Percentiles rank a stretch among this genome's conserved stretches.
phyloP scores from a whole-genome alignment of 805 yeast genomes.

The Cyberlindnera americana region DNA sequence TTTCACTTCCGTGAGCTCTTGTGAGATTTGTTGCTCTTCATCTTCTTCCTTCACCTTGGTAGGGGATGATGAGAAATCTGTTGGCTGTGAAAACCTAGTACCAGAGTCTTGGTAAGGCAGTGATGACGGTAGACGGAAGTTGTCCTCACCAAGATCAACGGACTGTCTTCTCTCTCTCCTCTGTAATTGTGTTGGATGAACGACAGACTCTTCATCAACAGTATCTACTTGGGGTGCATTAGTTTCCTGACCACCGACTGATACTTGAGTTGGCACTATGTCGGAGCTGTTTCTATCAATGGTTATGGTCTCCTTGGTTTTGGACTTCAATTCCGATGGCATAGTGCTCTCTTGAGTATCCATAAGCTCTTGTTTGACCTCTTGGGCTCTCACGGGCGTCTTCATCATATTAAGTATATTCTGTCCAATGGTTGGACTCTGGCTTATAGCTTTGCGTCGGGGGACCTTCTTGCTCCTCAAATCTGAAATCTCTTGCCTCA shows the following conservation, averaged over 20 bases:
- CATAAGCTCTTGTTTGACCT: background rate
- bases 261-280: constrained; percentile 2
- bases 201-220: background rate
- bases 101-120: constrained; percentile 9
- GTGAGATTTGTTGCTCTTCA: background rate
- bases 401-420: constrained; percentile 6
- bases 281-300: background rate
- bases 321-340: too few relatives aligned
- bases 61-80: constrained; percentile 7
- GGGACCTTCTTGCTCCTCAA: constrained; percentile 2
- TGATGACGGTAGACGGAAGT: constrained; percentile 15
- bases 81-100: constrained; percentile 1
- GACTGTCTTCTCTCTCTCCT: constrained; percentile 8
- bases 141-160: constrained; percentile 14
- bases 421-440: background rate
- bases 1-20: constrained; percentile 7
- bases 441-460: background rate
- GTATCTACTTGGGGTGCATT: background rate
- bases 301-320: too few relatives aligned
- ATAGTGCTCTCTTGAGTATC: too few relatives aligned
- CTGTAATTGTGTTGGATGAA: constrained; percentile 1
- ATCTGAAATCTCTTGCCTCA: constrained; percentile 2
- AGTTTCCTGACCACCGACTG: background rate
- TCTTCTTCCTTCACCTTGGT: constrained; percentile 10
- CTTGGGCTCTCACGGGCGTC: background rate